Percentiles rank a stretch among this genome's conserved stretches.
Evolutionary conservation across 1,139 yeast species (phyloP).

Genomic region (Pichia sp.): DNA sequence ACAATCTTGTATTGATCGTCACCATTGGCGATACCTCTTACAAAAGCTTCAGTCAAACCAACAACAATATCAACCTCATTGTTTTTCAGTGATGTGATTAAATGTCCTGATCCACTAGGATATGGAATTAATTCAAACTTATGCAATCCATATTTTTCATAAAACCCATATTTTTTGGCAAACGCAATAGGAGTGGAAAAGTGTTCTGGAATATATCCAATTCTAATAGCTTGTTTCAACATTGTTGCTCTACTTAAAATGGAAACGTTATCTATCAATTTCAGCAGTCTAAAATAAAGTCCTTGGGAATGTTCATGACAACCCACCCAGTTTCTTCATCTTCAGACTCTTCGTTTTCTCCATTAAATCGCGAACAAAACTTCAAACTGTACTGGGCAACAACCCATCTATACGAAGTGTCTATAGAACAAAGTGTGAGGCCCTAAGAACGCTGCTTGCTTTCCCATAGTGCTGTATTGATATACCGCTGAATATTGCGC

Average conservation of each 20-base stretch:
- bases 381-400: too few species aligned
- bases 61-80: constrained; percentile 68
- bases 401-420: too few species aligned
- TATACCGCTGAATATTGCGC: too few species aligned
- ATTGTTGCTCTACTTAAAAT: neutral
- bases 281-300: too few species aligned
- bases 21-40: constrained; percentile 65
- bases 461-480: too few species aligned
- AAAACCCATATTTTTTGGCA: constrained; percentile 56
- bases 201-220: constrained; percentile 89
- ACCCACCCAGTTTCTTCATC: too few species aligned
- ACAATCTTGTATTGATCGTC: constrained; percentile 50
- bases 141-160: constrained; percentile 35
- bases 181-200: constrained; percentile 80
- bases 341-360: neutral
- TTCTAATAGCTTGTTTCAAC: constrained; percentile 26
- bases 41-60: constrained; percentile 87
- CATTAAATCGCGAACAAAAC: neutral
- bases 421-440: too few species aligned
- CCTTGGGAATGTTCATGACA: too few species aligned
- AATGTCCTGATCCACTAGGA: constrained; percentile 84
- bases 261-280: too few species aligned
- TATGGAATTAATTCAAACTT: constrained; percentile 58
- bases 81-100: constrained; percentile 62
- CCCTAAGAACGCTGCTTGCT: too few species aligned